Conservation (phyloP, 164 flowering plant species). For the Nymphaea thermarum region DNA sequence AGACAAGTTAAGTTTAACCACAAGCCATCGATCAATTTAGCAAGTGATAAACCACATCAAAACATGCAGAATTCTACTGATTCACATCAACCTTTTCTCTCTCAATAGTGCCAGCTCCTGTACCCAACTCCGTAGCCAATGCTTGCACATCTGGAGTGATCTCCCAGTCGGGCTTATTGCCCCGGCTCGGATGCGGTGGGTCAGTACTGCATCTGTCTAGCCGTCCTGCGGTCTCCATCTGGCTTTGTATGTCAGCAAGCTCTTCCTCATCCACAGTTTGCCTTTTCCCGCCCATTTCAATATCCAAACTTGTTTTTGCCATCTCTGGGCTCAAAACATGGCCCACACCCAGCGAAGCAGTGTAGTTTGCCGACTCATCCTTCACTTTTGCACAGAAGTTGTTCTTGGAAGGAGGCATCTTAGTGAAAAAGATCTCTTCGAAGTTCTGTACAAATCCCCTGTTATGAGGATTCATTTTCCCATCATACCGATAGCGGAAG, state of each 20-base stretch:
- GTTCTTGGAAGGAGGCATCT: slow-evolving; percentile 41
- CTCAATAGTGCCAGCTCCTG: slow-evolving; percentile 8
- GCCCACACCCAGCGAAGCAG: slow-evolving; percentile 11
- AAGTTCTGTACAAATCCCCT: slow-evolving; percentile 36
- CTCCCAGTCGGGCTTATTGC: slow-evolving; percentile 36
- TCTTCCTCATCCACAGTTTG: slow-evolving; percentile 47
- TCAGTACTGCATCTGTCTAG: slow-evolving; percentile 31
- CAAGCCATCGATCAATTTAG: no score
- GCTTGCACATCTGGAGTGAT: slow-evolving; percentile 29
- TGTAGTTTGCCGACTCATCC: slow-evolving; percentile 13
- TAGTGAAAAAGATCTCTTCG: slow-evolving; percentile 39
- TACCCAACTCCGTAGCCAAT: slow-evolving; percentile 21
- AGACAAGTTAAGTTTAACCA: no score
- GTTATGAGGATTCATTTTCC: slow-evolving; percentile 54
- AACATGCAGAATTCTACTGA: slow-evolving; percentile 6
- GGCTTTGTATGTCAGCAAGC: slow-evolving; percentile 46
- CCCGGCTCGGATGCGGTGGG: slow-evolving; percentile 23
- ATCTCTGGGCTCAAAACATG: slow-evolving; percentile 30
- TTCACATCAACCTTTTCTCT: slow-evolving; percentile 18
- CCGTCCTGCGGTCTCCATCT: slow-evolving; percentile 26
- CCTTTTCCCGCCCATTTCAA: slow-evolving; percentile 43
- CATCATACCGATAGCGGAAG: slow-evolving; percentile 54
- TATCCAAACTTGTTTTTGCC: slow-evolving; percentile 34
- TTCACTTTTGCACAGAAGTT: slow-evolving; percentile 40
- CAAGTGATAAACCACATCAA: no score